A percentile compares a stretch with the other conserved stretches of the same genome.
Conservation (phyloP, 768 basidiomycete genomes). For the Rhizopogon sp. region DNA sequence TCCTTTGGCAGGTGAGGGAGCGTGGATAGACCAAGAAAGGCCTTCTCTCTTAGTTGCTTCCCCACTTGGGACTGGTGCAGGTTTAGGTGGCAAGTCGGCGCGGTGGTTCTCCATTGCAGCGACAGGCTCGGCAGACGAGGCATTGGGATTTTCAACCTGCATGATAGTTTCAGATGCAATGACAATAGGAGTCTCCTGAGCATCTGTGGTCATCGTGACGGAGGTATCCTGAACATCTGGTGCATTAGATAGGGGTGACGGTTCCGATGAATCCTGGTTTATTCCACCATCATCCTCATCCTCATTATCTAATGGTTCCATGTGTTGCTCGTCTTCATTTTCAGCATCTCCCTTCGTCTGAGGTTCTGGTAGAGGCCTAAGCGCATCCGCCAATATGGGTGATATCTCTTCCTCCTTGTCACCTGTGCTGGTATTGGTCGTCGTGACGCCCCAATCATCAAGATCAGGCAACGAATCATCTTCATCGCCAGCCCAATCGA, state of each 20-base stretch:
- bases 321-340: slow-evolving; percentile 12
- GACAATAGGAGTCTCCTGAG: slow-evolving; percentile 10
- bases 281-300: neutral
- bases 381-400: slow-evolving; percentile 60
- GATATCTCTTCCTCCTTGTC: slow-evolving; percentile 46
- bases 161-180: slow-evolving; percentile 13
- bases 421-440: slow-evolving; percentile 25
- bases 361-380: slow-evolving; percentile 55
- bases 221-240: neutral
- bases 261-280: slow-evolving; percentile 3
- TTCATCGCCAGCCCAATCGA: slow-evolving; percentile 89
- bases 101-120: slow-evolving; percentile 15
- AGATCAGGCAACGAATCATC: slow-evolving; percentile 77
- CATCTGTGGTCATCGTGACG: slow-evolving; percentile 4
- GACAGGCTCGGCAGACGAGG: slow-evolving; percentile 37
- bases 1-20: slow-evolving; percentile 13
- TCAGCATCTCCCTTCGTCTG: slow-evolving; percentile 19
- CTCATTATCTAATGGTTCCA: slow-evolving; percentile 14
- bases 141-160: no score
- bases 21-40: slow-evolving; percentile 23
- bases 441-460: slow-evolving; percentile 77
- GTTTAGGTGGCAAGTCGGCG: slow-evolving; percentile 12
- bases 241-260: slow-evolving; percentile 5
- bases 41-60: slow-evolving; percentile 15
- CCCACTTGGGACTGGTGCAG: slow-evolving; percentile 1